Base-by-base conservation (phyloP, 1,284 basidiomycete species). In the Mycosarcoma mackinlayi region DNA sequence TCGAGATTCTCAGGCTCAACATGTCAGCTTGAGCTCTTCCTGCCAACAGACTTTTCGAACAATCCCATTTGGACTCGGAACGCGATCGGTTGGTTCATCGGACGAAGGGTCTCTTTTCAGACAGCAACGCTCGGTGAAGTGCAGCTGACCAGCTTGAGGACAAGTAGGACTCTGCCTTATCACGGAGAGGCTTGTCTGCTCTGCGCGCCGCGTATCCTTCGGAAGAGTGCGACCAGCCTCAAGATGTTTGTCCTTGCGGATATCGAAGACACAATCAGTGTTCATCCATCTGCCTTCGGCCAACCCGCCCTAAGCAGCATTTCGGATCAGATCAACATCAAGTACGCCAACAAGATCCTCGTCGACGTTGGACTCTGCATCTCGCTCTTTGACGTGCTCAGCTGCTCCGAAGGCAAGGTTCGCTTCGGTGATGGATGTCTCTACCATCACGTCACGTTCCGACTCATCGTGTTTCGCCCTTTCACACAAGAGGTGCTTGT, bases 361-460 rank as follows among this genome's bases (percentile, higher is more conserved):
- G 91, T 93, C 71, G 91, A 93, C 66, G 90, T 95, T 46, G 94
- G 95, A 0, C 87, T 98, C 16, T 94, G 92, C 75, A 88, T 98
- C 53, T 91, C 89, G 52, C 88, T 94, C 0, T 95, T 93, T 69
- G 94, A 98, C 82, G 85, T 98, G 23, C 86, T 90, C 0, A 88
- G 92, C 70, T 91, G 89, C 2, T 90, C 92, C 10, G 93, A 97
- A 79, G 95, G 95, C 3, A 93, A 91, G 68, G 90, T 98, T 10
- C 87, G 93, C 25, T 96, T 95, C 82, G 94, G 94, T 0, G 95
- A 98, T 83, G 95, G 95, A 0, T 90, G 90, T 80, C 85, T 95
- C 78, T 98, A 93, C 89, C 94, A 98, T 83, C 93, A 92, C 86
- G 94, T 92, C n/a, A 87, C 90, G 3, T 96, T 97, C 82, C 87